Conservation (phyloP, 352 stramenopile species). For the Phytophthora hybrid region DNA sequence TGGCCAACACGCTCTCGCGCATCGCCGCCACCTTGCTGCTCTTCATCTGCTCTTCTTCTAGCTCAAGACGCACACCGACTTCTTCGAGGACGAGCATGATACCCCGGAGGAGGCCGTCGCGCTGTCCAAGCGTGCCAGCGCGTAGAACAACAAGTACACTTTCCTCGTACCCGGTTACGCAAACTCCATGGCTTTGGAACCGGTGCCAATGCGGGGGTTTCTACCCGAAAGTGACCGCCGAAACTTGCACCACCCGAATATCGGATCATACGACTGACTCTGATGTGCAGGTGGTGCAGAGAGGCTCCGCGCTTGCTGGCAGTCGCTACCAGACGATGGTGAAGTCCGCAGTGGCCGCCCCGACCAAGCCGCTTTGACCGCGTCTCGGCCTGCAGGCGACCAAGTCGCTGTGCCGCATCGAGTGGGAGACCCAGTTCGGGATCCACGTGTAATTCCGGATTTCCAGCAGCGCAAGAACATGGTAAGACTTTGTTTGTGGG, state of each 20-base stretch:
- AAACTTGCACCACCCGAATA: conserved; percentile 22
- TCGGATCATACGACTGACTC: conserved; percentile 20
- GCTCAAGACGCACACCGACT: conserved; percentile 93
- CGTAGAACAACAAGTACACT: conserved; percentile 10
- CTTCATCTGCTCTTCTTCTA: conserved; percentile 97
- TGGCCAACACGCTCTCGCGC: conserved; percentile 78
- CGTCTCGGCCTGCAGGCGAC: conserved; percentile 38
- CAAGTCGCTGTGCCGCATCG: conserved; percentile 37
- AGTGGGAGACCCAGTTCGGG: conserved; percentile 98
- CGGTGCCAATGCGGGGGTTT: background rate
- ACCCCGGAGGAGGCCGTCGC: conserved; percentile 76
- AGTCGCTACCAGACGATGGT: conserved; percentile 76
- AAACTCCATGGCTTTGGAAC: conserved; percentile 52
- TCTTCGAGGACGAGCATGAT: conserved; percentile 81
- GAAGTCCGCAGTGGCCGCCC: conserved; percentile 40
- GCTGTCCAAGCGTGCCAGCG: conserved; percentile 82
- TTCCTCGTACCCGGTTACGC: conserved; percentile 12
- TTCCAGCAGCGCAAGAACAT: conserved; percentile 96
- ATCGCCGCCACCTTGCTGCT: conserved; percentile 85
- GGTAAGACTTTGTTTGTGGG: conserved; percentile 43
- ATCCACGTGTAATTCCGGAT: conserved; percentile 99
- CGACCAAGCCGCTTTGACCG: conserved; percentile 52
- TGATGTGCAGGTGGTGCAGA: conserved; percentile 27
- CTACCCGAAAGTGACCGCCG: too few species aligned
- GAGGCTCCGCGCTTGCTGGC: conserved; percentile 28